Base-by-base conservation (phyloP, 371 early-diverging fungal genomes). In the Mortierella sp. region DNA sequence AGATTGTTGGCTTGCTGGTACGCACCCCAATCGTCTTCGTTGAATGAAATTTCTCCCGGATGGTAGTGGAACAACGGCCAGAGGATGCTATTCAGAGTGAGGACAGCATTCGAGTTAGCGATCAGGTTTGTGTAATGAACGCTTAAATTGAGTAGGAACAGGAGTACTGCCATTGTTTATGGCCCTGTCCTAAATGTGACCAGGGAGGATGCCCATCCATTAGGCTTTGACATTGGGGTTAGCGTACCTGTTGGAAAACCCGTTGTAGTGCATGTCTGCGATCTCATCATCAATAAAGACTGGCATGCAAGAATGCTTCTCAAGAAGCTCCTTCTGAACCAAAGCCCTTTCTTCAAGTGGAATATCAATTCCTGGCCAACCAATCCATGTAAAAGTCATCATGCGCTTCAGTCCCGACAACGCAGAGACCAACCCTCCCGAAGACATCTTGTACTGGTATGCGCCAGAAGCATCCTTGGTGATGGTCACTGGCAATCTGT, bases 41-140 rank as follows among this genome's bases (percentile, higher is more conserved):
- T 90, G 72, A 97, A 98, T 18, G 89, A 88, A 64, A 99, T 94
- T 72, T 99, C 97, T 41, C 99, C 99, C 1, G 97, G 94, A 71
- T 96, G 97, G 76, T 98, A 98, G 82, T 99, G 99, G 80, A 99
- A 95, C 46, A 99, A 83, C 5, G 99, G 99, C 99, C 99, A 97
- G 31, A 97, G 86, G 61, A 96, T 95, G 68, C 94, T 94, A 70
- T 46, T 67, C 16, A n/a, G 27, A n/a, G 42, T 10, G 34, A 10
- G 4, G 34, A 10, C 34, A 34, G 4, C 7, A 10, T 34, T 34
- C 34, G 34, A 34, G 34, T 7, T 34, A 34, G 34, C 4, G 10
- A 7, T 34, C 10, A 34, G 34, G 34, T 10, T 7, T 34, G 34
- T 4, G 7, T 10, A 34, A 34, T 10, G 34, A 10, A 7, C 34